Percentiles rank a stretch among this genome's conserved stretches.
phyloP scores from a whole-genome alignment of 2,329 filamentous ascomycete species.

The Pseudogymnoascus sp. region DNA sequence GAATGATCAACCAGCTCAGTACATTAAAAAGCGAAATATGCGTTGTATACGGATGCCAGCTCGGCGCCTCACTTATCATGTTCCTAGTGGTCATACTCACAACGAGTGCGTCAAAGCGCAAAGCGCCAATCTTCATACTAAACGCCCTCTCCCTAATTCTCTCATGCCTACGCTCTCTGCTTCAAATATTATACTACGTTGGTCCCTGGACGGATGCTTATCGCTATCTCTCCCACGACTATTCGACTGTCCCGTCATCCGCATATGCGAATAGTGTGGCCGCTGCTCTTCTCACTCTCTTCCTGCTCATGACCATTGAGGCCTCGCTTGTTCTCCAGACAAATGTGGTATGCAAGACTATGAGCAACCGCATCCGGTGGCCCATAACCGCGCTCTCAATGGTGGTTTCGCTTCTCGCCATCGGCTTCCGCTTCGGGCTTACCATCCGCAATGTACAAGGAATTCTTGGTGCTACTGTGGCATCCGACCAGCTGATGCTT shows the following conservation, averaged over 20 bases:
- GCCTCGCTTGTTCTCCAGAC: conserved; percentile 55
- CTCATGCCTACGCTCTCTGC: conserved; percentile 43
- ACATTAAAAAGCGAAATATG: conserved; percentile 34
- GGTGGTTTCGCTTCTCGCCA: conserved; percentile 41
- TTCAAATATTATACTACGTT: conserved; percentile 44
- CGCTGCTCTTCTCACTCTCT: conserved; percentile 39
- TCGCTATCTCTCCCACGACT: conserved; percentile 40
- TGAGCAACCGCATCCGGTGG: conserved; percentile 39
- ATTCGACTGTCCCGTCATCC: conserved; percentile 32
- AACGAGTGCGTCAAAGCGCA: conserved; percentile 50
- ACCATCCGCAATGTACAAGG: conserved; percentile 40
- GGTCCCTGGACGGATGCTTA: conserved; percentile 45
- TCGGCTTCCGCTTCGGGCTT: conserved; percentile 46
- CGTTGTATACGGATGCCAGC: conserved; percentile 52
- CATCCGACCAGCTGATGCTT: conserved; percentile 26
- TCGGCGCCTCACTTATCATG: conserved; percentile 51
- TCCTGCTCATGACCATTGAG: conserved; percentile 49
- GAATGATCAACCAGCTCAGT: neutral
- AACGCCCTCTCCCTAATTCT: conserved; percentile 49
- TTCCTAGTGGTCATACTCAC: conserved; percentile 50
- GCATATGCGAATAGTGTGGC: conserved; percentile 42
- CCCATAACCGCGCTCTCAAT: conserved; percentile 40
- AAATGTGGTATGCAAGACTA: conserved; percentile 46
- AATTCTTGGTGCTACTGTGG: conserved; percentile 27
- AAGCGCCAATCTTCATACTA: conserved; percentile 50